These are phyloP conservation scores for Ceratocystis destructans DNA, from an alignment of 2,329 filamentous ascomycete genomes.

Conservation along the genomic window DNA sequence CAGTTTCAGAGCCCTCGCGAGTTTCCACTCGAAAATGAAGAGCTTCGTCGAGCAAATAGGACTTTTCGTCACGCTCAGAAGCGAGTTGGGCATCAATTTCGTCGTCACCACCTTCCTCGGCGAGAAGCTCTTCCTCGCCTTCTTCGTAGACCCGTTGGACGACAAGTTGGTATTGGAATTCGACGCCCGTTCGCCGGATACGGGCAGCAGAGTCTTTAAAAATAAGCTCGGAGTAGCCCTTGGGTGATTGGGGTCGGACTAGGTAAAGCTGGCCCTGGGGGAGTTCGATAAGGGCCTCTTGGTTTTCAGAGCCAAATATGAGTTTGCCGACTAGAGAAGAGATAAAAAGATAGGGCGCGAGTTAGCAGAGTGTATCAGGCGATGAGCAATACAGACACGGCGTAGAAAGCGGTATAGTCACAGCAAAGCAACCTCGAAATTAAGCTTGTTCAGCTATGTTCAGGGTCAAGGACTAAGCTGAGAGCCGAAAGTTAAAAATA, in stretches of 20 bases:
- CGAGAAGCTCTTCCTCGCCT: slow-evolving; percentile 82
- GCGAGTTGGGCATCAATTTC: slow-evolving; percentile 59
- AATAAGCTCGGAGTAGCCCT: slow-evolving; percentile 96
- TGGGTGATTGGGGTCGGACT: slow-evolving; percentile 85
- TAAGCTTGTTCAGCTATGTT: neutral
- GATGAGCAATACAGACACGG: slow-evolving; percentile 5
- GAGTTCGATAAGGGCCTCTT: slow-evolving; percentile 88
- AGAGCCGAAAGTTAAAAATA: slow-evolving; percentile 1
- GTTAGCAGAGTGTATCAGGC: no score
- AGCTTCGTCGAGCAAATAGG: slow-evolving; percentile 84
- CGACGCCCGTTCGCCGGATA: slow-evolving; percentile 83
- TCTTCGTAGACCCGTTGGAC: slow-evolving; percentile 95
- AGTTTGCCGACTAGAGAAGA: slow-evolving; percentile 63
- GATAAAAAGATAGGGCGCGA: neutral
- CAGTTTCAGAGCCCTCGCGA: slow-evolving; percentile 64
- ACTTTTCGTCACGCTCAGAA: slow-evolving; percentile 88
- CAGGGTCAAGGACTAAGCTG: neutral
- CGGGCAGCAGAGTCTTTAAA: slow-evolving; percentile 93
- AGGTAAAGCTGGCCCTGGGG: slow-evolving; percentile 94
- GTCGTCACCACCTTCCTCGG: slow-evolving; percentile 79
- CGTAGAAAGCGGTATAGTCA: slow-evolving; percentile 1
- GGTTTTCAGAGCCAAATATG: slow-evolving; percentile 73
- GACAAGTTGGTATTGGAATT: slow-evolving; percentile 95
- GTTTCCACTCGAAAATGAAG: slow-evolving; percentile 77
- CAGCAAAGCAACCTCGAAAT: neutral